Evolutionary conservation across 2,329 filamentous ascomycete species (phyloP), one percentile per base, ranked within the genome.

Genomic region (Fusarium luffae): DNA sequence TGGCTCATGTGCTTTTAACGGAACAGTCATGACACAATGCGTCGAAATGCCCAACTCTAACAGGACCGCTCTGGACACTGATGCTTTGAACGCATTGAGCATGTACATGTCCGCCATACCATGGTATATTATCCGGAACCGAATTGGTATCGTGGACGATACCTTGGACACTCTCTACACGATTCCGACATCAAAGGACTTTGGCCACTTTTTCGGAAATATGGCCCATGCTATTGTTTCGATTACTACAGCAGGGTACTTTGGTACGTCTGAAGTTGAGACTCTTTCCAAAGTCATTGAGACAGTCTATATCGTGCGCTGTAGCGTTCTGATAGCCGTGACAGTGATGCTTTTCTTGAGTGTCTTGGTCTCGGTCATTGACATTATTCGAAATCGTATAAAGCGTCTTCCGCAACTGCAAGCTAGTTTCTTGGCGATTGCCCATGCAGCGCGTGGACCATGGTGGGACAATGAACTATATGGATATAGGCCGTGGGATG

Each of bases 51-150:
- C 64, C 3, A 28, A 44, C 6, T 50, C 49, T 2, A 71, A 73
- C 7, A 52, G 50, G 6, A 66, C 70, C 14, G 60, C 64, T 0
- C 57, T 72, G 1, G 70, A 72, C 7, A 73, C 58, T 1, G 37
- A 63, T 3, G 70, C 70, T 0, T 27, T 72, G 0, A 55, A 71
- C n/a, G 49, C 70, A 0, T 18, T 72, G 3, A 40, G 30, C 1
- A 23, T 71, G 4, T 72, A 72, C 52, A 72, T 72, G 70, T 69
- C 70, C 2, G 70, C 70, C 1, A 72, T 72, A n/a, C 70, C 70
- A 3, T 72, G 70, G 70, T 71, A 63, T 5, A 69, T 72, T 16
- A 71, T 72, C 37, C 30, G 54, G 5, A 69, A 63, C 6, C 58
- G 44, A 6, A 59, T 72, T 10, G 25, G 48, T 6, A 73, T 72